Conservation (phyloP, 345 rosid species). For the Brassica juncea region DNA sequence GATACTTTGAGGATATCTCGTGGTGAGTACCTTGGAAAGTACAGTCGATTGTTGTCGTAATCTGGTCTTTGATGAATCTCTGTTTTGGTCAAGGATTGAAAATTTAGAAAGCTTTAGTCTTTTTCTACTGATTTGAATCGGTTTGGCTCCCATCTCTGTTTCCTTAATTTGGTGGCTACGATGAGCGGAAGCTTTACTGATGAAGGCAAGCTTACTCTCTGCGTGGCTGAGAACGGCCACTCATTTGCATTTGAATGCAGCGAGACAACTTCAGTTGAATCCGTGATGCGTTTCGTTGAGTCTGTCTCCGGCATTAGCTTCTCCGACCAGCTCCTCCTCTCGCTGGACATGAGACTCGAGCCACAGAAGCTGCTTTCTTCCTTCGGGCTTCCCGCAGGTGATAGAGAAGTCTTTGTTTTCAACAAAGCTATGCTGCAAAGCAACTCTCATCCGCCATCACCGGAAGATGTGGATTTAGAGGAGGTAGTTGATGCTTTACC, state of each 20-base stretch:
- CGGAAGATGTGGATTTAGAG: conserved; percentile 53
- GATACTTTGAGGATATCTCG: conserved; percentile 27
- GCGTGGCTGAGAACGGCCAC: conserved; percentile 87
- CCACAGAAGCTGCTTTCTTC: conserved; percentile 71
- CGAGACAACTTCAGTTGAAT: conserved; percentile 67
- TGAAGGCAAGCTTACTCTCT: conserved; percentile 74
- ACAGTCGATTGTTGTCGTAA: background rate
- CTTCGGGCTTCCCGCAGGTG: conserved; percentile 73
- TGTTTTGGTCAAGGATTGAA: conserved; percentile 33
- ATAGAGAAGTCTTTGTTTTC: conserved; percentile 71
- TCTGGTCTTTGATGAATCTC: conserved; percentile 28
- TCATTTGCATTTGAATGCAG: conserved; percentile 68
- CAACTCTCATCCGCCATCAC: conserved; percentile 63
- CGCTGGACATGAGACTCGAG: conserved; percentile 80
- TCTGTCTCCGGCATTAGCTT: conserved; percentile 55
- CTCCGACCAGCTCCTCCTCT: conserved; percentile 83
- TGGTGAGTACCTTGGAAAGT: conserved; percentile 21
- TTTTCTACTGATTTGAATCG: too few relatives aligned
- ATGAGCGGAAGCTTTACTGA: conserved; percentile 73
- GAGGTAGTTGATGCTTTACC: conserved; percentile 56
- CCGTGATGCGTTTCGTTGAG: conserved; percentile 70
- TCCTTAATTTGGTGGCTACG: conserved; percentile 34
- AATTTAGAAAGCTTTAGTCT: conserved; percentile 13
- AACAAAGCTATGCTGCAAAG: conserved; percentile 74
- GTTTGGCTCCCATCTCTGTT: conserved; percentile 15